A percentile compares a stretch with the other conserved stretches of the same genome.
phyloP scores from a whole-genome alignment of 179 eudicot species.

The Amaranthus tricolor region DNA sequence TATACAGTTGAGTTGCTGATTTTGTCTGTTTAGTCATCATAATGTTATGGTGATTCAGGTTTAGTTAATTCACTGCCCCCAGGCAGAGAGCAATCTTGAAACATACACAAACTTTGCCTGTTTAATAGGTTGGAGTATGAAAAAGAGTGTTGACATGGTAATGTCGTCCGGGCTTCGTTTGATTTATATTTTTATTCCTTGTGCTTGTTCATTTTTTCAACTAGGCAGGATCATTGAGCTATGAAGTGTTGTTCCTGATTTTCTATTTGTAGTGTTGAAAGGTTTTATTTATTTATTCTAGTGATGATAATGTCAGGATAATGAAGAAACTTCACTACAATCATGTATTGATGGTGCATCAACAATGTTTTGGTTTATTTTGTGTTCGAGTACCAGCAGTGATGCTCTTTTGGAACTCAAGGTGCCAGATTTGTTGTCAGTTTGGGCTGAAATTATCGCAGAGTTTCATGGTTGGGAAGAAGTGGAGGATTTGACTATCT shows the following conservation, averaged over 20 bases:
- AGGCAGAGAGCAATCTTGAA: neutral
- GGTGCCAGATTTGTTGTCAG: slow-evolving; percentile 49
- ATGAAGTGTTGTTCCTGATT: neutral
- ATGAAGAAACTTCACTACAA: slow-evolving; percentile 40
- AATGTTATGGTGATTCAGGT: neutral
- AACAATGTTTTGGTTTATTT: slow-evolving; percentile 56
- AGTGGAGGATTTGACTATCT: slow-evolving; percentile 59
- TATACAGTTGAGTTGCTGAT: neutral
- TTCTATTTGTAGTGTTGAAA: neutral
- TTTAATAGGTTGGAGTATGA: neutral
- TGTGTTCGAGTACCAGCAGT: slow-evolving; percentile 37
- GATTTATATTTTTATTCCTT: neutral
- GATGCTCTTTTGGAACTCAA: slow-evolving; percentile 40
- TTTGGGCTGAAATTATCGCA: slow-evolving; percentile 66
- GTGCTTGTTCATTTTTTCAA: neutral
- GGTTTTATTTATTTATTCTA: slow-evolving; percentile 8
- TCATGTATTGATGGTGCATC: slow-evolving; percentile 70
- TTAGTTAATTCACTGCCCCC: neutral
- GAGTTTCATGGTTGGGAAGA: slow-evolving; percentile 83
- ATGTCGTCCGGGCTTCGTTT: neutral
- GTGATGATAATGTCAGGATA: slow-evolving; percentile 34
- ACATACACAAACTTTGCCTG: neutral
- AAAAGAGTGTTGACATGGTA: neutral
- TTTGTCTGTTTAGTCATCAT: neutral
- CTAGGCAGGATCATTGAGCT: slow-evolving; percentile 3